Evolutionary conservation across 495 filamentous ascomycete genomes (phyloP), one percentile per base, ranked within the genome.

Genomic region (Articulospora tetracladia): DNA sequence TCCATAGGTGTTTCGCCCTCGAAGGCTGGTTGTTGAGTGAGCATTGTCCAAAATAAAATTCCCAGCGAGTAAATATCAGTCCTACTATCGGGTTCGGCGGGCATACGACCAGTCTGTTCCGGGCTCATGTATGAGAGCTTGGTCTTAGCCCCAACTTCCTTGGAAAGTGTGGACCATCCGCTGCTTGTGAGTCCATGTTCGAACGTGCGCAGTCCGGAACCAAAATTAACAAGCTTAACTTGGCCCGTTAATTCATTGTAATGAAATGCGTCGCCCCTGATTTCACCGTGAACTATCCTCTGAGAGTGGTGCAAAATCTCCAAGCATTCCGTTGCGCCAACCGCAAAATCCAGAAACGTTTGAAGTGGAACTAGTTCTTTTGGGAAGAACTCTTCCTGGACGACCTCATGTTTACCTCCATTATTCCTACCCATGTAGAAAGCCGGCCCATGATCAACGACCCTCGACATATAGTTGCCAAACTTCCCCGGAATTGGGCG

Each of bases 11-110:
- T 87, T 39, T 79, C 78, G 8, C 91, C 92, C 28, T 85, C 85
- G 63, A 93, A 97, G 0, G 89, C 85, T 3, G 86, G 77, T 64
- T 87, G 84, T 24, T 90, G 89, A 17, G 87, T 87, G 47, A 97
- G 76, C 74, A 96, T 84, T 24, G 80, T 89, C 87, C 89, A 97
- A 68, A 96, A 93, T 4, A 96, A 71, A 55, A 95, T 81, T 13
- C 92, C 92, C 1, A 96, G 77, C 1, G 89, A 90, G 69, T 96
- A 97, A 32, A 96, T 92, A 72, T 96, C 92, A 11, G 92, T 96
- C 48, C 92, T 82, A 57, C 84, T 89, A 73, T 97, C 92, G 0
- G 92, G 92, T 66, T 94, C 91, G 19, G 88, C 91, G 1, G 90
- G 88, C 82, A 95, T 87, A 17, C 92, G 85, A 24, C 92, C 92